Evolutionary conservation across 306 rosid species (phyloP).

Genomic region (Ziziphus jujuba): DNA sequence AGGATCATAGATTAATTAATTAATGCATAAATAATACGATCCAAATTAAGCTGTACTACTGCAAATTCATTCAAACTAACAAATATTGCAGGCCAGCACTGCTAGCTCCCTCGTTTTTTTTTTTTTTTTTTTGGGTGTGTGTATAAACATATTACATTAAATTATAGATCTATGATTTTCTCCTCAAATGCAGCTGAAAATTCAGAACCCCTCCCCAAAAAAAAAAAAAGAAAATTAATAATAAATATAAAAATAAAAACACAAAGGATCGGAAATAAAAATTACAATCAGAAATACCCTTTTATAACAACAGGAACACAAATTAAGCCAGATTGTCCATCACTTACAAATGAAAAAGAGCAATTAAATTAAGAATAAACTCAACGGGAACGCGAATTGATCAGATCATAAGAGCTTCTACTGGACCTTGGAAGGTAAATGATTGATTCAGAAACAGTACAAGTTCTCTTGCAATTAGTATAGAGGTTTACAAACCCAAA

Average conservation of each 20-base stretch:
- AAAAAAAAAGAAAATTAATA: conserved; percentile 9
- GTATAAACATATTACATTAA: conserved; percentile 30
- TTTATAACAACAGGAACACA: conserved; percentile 17
- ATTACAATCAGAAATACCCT: conserved; percentile 25
- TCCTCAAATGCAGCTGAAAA: conserved; percentile 28
- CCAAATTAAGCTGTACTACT: conserved; percentile 1
- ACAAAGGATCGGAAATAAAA: too few species aligned
- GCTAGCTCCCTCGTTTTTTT: conserved; percentile 30
- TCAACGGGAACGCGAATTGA: conserved; percentile 27
- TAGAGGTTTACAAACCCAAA: conserved; percentile 59
- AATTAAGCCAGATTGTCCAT: conserved; percentile 12
- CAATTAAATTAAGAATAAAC: neutral
- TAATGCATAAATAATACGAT: neutral
- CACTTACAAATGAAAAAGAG: neutral
- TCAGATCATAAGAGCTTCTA: conserved; percentile 43
- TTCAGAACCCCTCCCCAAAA: neutral
- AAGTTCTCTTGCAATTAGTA: conserved; percentile 71
- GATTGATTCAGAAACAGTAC: conserved; percentile 71
- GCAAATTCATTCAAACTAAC: conserved; percentile 11
- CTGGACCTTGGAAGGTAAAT: conserved; percentile 59
- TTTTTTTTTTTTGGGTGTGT: too few species aligned
- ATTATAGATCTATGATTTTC: conserved; percentile 30
- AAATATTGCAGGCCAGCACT: conserved; percentile 18
- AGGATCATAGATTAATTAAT: neutral
- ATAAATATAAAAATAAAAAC: too few species aligned